Evolutionary conservation across 169 alveolate species (phyloP).

Genomic region (Plasmodium falciparum): DNA sequence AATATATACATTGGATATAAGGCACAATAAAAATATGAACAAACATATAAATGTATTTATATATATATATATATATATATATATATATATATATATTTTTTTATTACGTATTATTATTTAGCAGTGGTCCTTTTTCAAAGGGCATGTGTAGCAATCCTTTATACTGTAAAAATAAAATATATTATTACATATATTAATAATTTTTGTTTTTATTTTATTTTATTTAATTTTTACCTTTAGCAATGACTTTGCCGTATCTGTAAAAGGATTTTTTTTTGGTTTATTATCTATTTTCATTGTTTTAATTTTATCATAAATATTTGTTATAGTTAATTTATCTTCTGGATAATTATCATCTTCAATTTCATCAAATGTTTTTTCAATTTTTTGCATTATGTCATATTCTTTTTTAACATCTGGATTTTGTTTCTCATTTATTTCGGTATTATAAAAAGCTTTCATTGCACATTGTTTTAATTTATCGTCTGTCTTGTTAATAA

Average conservation of each 20-base stretch:
- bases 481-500: constrained; percentile 51
- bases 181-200: too few species aligned
- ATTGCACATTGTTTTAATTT: constrained; percentile 31
- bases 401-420: constrained; percentile 38
- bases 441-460: constrained; percentile 61
- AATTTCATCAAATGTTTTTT: constrained; percentile 53
- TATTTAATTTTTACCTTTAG: constrained; percentile 22
- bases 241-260: constrained; percentile 51
- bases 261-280: constrained; percentile 26
- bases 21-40: too few species aligned
- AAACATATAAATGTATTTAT: background rate
- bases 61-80: constrained; percentile 2
- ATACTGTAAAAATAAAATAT: constrained; percentile 22
- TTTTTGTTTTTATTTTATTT: too few species aligned
- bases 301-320: constrained; percentile 44
- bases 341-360: constrained; percentile 38
- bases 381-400: constrained; percentile 54
- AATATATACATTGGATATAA: too few species aligned
- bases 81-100: constrained; percentile 2
- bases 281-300: constrained; percentile 37
- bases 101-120: constrained; percentile 28
- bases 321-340: constrained; percentile 44
- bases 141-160: constrained; percentile 71
- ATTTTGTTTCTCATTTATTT: constrained; percentile 24
- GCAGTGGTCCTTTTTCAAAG: constrained; percentile 17